These are phyloP conservation scores for Fermentozyma sake DNA, from an alignment of 1,139 yeast genomes.

Conservation along the genomic window DNA sequence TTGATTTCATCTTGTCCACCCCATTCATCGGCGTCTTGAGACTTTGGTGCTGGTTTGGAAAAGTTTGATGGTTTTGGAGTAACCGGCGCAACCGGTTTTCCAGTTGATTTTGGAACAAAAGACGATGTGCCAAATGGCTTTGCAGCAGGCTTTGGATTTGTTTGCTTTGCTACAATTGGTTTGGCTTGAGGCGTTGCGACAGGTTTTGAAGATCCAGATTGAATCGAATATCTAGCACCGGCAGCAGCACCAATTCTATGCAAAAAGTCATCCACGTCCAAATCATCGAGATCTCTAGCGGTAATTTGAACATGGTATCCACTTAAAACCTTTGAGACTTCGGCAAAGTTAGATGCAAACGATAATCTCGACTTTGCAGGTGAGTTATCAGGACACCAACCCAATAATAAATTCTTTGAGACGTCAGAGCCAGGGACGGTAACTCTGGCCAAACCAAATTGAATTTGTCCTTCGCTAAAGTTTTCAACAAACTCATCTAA, in stretches of 20 bases:
- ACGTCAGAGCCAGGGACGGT: slow-evolving; percentile 89
- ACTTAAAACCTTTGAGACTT: slow-evolving; percentile 59
- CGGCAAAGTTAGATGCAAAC: slow-evolving; percentile 72
- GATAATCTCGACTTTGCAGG: slow-evolving; percentile 71
- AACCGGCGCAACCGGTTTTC: slow-evolving; percentile 32
- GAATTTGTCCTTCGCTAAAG: slow-evolving; percentile 85
- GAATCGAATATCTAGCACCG: slow-evolving; percentile 89
- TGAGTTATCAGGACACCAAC: slow-evolving; percentile 93
- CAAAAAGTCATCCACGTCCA: slow-evolving; percentile 72
- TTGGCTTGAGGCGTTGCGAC: slow-evolving; percentile 9
- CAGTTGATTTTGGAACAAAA: slow-evolving; percentile 36
- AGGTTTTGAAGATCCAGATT: slow-evolving; percentile 15
- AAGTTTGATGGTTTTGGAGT: slow-evolving; percentile 19
- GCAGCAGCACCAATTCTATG: slow-evolving; percentile 84
- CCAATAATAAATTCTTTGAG: slow-evolving; percentile 74
- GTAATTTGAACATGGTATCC: slow-evolving; percentile 96
- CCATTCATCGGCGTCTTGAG: slow-evolving; percentile 53
- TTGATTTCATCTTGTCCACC: slow-evolving; percentile 57
- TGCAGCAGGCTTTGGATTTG: slow-evolving; percentile 22
- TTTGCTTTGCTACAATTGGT: slow-evolving; percentile 18
- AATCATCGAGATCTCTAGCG: slow-evolving; percentile 90
- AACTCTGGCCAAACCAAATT: slow-evolving; percentile 86
- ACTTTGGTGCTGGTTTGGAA: slow-evolving; percentile 15
- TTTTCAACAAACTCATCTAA: slow-evolving; percentile 75
- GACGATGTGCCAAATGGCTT: slow-evolving; percentile 24